phyloP scores from a whole-genome alignment of 1,139 yeast species.

The Saccharomycopsis hybrid region DNA sequence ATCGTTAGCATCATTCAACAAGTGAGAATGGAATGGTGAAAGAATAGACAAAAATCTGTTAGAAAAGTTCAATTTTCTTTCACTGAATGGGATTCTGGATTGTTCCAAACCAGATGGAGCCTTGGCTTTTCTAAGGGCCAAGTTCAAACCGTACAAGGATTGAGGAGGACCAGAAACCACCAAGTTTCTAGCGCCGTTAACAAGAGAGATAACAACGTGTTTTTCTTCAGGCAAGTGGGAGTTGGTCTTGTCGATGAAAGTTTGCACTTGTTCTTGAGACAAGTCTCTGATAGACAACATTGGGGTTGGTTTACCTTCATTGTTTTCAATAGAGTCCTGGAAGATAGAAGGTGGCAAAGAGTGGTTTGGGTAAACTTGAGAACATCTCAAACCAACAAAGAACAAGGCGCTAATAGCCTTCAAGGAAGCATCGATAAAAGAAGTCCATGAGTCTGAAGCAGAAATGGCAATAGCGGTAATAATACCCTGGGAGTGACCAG shows the following conservation, averaged over 20 bases:
- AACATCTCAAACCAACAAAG: constrained; percentile 90
- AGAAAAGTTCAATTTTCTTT: constrained; percentile 88
- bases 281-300: constrained; percentile 93
- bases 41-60: constrained; percentile 93
- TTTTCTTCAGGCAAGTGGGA: constrained; percentile 88
- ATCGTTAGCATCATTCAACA: constrained; percentile 66
- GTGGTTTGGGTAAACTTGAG: constrained; percentile 86
- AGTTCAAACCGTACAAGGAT: constrained; percentile 93
- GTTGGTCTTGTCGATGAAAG: constrained; percentile 78
- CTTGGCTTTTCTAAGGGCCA: constrained; percentile 86
- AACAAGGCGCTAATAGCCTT: constrained; percentile 81
- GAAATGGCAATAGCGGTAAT: constrained; percentile 91
- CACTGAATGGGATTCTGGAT: constrained; percentile 86
- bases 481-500: constrained; percentile 98
- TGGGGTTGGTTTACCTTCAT: constrained; percentile 96
- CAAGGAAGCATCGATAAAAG: constrained; percentile 63
- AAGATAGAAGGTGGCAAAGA: constrained; percentile 90
- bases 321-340: constrained; percentile 87
- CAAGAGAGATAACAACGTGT: constrained; percentile 83
- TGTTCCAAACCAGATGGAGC: constrained; percentile 94
- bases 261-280: constrained; percentile 70
- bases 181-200: constrained; percentile 92
- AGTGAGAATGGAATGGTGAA: constrained; percentile 94
- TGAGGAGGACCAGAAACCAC: constrained; percentile 98
- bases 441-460: constrained; percentile 78